Base-by-base conservation (phyloP, 1,284 basidiomycete species). In the Sphagnurus paluster region DNA sequence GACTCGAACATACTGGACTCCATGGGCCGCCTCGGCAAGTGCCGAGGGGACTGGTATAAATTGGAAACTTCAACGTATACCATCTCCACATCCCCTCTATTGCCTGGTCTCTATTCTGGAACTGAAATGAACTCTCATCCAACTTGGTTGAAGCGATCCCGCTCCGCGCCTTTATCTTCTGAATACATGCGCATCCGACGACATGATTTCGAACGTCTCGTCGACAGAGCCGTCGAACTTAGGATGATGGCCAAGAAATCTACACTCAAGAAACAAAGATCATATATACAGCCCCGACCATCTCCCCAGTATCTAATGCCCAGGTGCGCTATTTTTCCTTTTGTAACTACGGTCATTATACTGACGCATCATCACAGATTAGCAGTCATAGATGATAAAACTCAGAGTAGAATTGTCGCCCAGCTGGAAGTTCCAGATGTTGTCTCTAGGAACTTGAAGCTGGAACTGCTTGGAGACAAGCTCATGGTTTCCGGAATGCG, bases 361-460 rank as follows among this genome's bases (percentile, higher is more conserved):
- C 44, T 16, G 3, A 26, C 8, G 14, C 28, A 17, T 53, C 1
- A 6, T 49, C 19, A n/a, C 50, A 82, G 80, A 45, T 75, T 80
- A 69, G 78, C 80, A 53, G 53, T 82, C 14, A 68, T 69, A 35
- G 75, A 82, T 43, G 70, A 79, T 41, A 71, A 74, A 5, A 57
- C 60, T 2, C 67, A 67, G 3, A 55, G 67, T 5, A 65, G 59
- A 30, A 57, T 79, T 13, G 61, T 68, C 4, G 78, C 77, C 5
- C 65, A 72, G 2, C 72, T 82, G 49, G 81, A 84, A 56, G 59
- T 82, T 4, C 80, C 81, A 16, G 80, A 80, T 5, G 67, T 82
- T 41, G 71, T 70, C 46, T 71, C 66, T n/a, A 61, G 69, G 7
- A 72, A 80, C 25, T 63, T 82, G 3, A 61, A 64, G 1, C 61